These are phyloP conservation scores for Venturia nashicola DNA, from an alignment of 2,329 filamentous ascomycete genomes.

Conservation along the genomic window DNA sequence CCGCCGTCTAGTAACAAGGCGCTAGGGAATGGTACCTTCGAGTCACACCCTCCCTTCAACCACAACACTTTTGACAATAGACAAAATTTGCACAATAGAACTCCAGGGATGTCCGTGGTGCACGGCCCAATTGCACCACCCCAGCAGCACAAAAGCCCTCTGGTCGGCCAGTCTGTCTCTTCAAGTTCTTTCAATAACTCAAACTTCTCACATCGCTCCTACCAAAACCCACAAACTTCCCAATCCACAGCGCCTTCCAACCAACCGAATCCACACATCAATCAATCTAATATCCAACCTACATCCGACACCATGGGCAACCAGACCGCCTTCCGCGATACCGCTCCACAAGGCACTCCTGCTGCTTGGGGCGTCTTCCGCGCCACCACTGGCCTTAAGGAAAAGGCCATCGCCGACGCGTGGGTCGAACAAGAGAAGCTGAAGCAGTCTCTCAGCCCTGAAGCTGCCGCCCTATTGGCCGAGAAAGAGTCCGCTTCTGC, in stretches of 20 bases:
- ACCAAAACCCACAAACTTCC: not conserved
- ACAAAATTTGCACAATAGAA: not conserved
- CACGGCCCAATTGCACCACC: conserved; percentile 8
- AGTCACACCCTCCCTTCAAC: conserved; percentile 3
- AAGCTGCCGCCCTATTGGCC: not conserved
- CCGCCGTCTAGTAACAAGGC: conserved; percentile 8
- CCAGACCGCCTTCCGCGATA: not conserved
- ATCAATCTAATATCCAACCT: not conserved
- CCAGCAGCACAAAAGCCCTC: not conserved
- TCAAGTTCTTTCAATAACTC: not conserved
- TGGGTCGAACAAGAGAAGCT: not conserved
- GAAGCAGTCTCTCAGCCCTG: not conserved
- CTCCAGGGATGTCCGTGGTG: not conserved
- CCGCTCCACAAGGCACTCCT: not conserved
- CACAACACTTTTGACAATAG: conserved; percentile 5
- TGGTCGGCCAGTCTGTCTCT: not conserved
- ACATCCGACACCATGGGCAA: not conserved
- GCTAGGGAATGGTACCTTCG: conserved; percentile 11
- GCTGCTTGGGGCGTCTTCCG: not conserved
- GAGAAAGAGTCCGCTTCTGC: not conserved
- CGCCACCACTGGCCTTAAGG: not conserved
- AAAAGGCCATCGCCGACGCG: not conserved
- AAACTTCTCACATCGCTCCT: not conserved
- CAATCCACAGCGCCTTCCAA: not conserved
- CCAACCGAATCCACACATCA: not conserved